A percentile compares a stretch with the other conserved stretches of the same genome.
Evolutionary conservation across 805 yeast species (phyloP).

Genomic region (Yamadazyma phyllophila): DNA sequence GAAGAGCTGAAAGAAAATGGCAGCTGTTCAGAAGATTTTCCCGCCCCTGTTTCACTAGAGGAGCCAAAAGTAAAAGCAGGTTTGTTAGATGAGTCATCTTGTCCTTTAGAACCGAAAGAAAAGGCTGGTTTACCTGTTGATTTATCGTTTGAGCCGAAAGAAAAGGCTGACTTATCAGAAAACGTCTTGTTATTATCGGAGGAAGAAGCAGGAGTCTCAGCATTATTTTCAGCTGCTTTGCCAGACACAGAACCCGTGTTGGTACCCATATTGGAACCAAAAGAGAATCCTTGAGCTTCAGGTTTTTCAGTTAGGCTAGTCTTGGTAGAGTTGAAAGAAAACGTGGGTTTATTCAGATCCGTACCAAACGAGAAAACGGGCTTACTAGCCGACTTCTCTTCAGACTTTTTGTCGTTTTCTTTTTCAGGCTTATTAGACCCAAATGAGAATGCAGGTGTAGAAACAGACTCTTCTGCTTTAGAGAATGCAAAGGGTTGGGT

Average conservation of each 20-base stretch:
- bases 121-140: conserved; percentile 16
- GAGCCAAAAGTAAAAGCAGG: conserved; percentile 16
- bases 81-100: conserved; percentile 5
- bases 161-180: conserved; percentile 14
- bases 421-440: conserved; percentile 7
- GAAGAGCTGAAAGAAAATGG: conserved; percentile 17
- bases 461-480: too few relatives aligned
- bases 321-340: neutral
- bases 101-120: conserved; percentile 12
- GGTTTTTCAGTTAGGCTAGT: conserved; percentile 13
- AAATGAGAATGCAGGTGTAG: conserved; percentile 17
- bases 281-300: neutral
- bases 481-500: too few relatives aligned
- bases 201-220: conserved; percentile 11
- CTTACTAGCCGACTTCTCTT: conserved; percentile 9
- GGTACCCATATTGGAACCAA: too few relatives aligned
- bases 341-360: conserved; percentile 7
- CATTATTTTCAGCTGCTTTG: too few relatives aligned
- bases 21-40: too few relatives aligned
- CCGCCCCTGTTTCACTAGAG: too few relatives aligned
- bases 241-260: too few relatives aligned
- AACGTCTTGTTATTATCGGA: conserved; percentile 11
- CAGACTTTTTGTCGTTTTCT: too few relatives aligned
- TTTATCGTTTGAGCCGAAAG: conserved; percentile 12
- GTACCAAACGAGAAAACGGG: conserved; percentile 12